phyloP scores from a whole-genome alignment of 2,329 filamentous ascomycete genomes.

The Lojkania enalia region DNA sequence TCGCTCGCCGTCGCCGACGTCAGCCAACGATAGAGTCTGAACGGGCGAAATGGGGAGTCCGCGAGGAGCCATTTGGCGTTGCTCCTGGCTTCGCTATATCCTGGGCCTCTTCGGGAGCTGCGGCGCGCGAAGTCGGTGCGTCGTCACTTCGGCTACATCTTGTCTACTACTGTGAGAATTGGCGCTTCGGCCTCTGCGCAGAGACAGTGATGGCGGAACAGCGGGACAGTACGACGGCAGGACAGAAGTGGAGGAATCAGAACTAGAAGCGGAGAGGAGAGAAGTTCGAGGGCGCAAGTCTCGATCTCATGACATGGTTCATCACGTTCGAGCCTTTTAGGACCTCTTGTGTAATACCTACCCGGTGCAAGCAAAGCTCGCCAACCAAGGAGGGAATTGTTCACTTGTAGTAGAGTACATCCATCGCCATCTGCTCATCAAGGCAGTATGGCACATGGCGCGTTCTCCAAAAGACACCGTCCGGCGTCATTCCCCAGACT shows the following conservation, averaged over 20 bases:
- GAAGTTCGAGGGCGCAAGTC: slow-evolving; percentile 34
- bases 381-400: slow-evolving; percentile 25
- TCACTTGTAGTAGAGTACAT: slow-evolving; percentile 42
- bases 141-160: no score
- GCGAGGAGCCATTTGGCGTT: slow-evolving; percentile 32
- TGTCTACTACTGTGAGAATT: no score
- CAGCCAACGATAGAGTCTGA: slow-evolving; percentile 35
- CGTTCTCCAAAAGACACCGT: slow-evolving; percentile 33
- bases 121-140: no score
- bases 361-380: slow-evolving; percentile 26
- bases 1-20: slow-evolving; percentile 9
- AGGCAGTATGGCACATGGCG: slow-evolving; percentile 42
- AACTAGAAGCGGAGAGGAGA: slow-evolving; percentile 5
- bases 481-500: slow-evolving; percentile 3
- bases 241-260: slow-evolving; percentile 8
- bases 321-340: slow-evolving; percentile 44
- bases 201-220: no score
- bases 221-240: no score
- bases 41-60: slow-evolving; percentile 26
- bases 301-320: slow-evolving; percentile 43
- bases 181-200: no score
- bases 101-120: no score
- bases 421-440: slow-evolving; percentile 42
- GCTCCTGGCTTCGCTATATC: no score
- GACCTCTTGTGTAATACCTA: slow-evolving; percentile 40